These are phyloP conservation scores for Fraxinus platypoda DNA, from an alignment of 305 asterid species.

Conservation along the genomic window DNA sequence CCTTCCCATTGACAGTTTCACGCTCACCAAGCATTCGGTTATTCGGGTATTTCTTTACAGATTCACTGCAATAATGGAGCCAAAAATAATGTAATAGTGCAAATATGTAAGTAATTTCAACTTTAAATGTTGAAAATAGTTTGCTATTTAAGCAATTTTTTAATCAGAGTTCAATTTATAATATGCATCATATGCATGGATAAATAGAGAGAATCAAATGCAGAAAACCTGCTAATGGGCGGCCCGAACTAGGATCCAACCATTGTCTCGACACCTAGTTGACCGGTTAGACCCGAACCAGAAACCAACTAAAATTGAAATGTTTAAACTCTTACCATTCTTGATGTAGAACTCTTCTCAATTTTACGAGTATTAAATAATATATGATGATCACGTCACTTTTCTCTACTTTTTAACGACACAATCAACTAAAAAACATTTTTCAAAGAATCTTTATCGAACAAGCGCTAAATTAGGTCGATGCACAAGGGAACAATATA, in stretches of 20 bases:
- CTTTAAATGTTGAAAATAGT: not conserved
- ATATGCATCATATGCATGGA: not conserved
- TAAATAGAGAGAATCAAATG: not conserved
- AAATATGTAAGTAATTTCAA: not conserved
- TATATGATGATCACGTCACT: not conserved
- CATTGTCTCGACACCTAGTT: not conserved
- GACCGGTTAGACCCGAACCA: not conserved
- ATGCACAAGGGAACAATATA: not conserved
- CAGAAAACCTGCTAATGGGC: not conserved
- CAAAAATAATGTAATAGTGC: not conserved
- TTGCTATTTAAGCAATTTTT: not conserved
- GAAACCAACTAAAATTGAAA: not conserved
- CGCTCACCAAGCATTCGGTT: constrained; percentile 84
- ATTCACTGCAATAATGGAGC: constrained; percentile 42
- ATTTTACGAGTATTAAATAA: not conserved
- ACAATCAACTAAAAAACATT: not conserved
- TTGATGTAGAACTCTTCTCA: not conserved
- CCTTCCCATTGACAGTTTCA: constrained; percentile 60
- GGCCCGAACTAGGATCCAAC: not conserved
- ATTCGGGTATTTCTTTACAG: constrained; percentile 49
- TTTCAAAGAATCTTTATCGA: not conserved
- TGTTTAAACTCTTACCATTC: not conserved
- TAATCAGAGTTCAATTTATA: not conserved
- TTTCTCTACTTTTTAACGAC: not conserved
- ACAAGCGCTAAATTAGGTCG: not conserved